Base-by-base conservation (phyloP, 352 stramenopile genomes). In the Phytopythium kandeliae region DNA sequence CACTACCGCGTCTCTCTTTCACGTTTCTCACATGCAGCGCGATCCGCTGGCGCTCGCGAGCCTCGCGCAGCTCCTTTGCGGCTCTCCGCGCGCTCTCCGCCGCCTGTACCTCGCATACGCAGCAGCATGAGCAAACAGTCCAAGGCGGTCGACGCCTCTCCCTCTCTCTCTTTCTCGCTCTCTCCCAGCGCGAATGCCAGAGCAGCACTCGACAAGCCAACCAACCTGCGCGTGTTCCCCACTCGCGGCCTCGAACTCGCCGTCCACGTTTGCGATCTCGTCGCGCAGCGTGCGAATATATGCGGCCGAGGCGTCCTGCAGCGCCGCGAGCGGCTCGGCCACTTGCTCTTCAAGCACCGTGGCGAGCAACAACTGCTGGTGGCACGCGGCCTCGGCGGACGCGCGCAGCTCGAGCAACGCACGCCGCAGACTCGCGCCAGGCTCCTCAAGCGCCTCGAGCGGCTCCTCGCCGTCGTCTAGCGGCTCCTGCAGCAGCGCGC, bases 321-420 rank as follows among this genome's bases (percentile, higher is more conserved):
- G 69, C 55, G 80, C 84, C 58, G 77, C 73, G 40, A 94, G 68
- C 38, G 83, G 83, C 60, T 78, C 72, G 3, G 79, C 80, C 30
- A 94, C 77, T 48, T 94, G 83, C 35, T 94, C 83, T 45, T 94
- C 78, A 43, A 94, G 67, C 46, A 94, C 80, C 28, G 80, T 71
- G 8, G 83, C 77, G 48, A 91, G 70, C 26, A 86, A 44, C 40
- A 89, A 54, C 57, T 94, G 77, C 57, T 92, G 80, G 19, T 71
- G 70, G 58, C 72, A 82, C 37, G 55, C 70, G 4, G 69, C 69
- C 34, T 89, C 74, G 21, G 85, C 67, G 35, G 82, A 94, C 24
- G 58, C 68, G 33, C 78, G 74, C 28, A 86, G 58, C 48, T 92
- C 74, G 35, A 68, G 61, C 36, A 94, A 59, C 37, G 78, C 72